These are phyloP conservation scores for Apiotrichum veenhuisii DNA, from an alignment of 1,284 basidiomycete species.

Conservation along the genomic window DNA sequence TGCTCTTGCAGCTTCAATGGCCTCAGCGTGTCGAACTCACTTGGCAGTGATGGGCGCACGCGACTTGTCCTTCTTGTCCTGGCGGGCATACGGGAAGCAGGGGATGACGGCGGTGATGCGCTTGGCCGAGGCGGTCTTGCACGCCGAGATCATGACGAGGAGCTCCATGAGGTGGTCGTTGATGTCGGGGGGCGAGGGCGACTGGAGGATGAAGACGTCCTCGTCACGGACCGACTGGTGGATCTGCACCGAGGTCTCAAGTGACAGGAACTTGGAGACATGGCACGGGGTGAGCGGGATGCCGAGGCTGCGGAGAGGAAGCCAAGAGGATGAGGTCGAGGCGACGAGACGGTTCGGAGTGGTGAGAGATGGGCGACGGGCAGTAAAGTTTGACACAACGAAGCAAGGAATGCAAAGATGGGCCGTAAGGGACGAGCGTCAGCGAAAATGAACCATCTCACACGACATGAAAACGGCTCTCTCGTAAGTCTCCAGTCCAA, in stretches of 20 bases:
- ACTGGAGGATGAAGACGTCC: slow-evolving; percentile 93
- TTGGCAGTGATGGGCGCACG: slow-evolving; percentile 97
- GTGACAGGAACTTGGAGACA: slow-evolving; percentile 93
- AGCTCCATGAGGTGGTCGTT: slow-evolving; percentile 56
- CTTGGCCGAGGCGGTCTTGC: slow-evolving; percentile 94
- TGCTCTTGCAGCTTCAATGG: neutral
- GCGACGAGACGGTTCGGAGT: neutral
- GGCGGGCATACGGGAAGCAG: slow-evolving; percentile 92
- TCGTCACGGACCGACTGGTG: slow-evolving; percentile 94
- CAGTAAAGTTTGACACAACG: too few relatives aligned
- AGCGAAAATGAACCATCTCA: neutral
- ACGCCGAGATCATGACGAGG: slow-evolving; percentile 62
- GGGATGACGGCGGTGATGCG: slow-evolving; percentile 98
- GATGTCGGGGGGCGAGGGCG: slow-evolving; percentile 48
- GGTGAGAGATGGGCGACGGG: neutral
- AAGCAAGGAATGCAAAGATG: neutral
- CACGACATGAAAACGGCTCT: too few relatives aligned
- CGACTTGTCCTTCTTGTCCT: slow-evolving; percentile 98
- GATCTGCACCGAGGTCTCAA: slow-evolving; percentile 88
- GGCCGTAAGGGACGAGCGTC: neutral
- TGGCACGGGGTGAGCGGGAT: slow-evolving; percentile 84
- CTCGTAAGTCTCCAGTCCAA: too few relatives aligned
- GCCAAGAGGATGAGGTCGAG: neutral
- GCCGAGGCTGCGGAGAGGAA: slow-evolving; percentile 65
- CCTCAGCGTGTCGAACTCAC: slow-evolving; percentile 32